Conservation (phyloP, 2,329 filamentous ascomycete species). For the Rosellinia necatrix region DNA sequence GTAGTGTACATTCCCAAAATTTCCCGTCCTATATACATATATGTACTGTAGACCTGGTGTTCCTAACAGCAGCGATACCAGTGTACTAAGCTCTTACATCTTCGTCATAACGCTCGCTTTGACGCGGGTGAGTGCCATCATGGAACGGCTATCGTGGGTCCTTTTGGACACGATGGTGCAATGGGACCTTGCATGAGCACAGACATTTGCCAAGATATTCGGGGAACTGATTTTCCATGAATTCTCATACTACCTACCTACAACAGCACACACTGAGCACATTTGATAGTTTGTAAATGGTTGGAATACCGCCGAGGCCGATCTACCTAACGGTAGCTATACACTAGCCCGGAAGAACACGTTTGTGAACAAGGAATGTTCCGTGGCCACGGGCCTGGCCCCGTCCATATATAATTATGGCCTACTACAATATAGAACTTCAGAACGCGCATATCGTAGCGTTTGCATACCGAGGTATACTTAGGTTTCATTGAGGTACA, state of each 20-base stretch:
- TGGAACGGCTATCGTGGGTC: conserved; percentile 7
- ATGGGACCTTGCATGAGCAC: conserved; percentile 13
- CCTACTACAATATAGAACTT: no score
- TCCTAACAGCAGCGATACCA: no score
- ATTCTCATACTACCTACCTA: conserved; percentile 3
- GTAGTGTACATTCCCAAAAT: no score
- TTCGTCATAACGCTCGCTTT: conserved; percentile 4
- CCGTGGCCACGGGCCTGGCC: conserved; percentile 6
- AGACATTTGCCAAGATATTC: not conserved
- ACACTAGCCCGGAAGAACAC: not conserved
- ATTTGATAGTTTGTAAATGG: no score
- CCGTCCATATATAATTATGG: no score
- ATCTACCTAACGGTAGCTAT: no score
- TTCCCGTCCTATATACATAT: no score
- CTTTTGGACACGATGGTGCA: not conserved
- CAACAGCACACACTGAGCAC: no score
- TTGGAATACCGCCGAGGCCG: no score
- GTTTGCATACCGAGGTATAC: not conserved
- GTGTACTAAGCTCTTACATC: no score
- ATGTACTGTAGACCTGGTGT: not conserved
- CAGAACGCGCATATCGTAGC: not conserved
- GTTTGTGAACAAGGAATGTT: not conserved
- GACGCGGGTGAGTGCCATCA: not conserved
- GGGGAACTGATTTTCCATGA: not conserved
- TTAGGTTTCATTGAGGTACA: not conserved